Base-by-base conservation (phyloP, 805 yeast genomes). In the Huiozyma naganishii region DNA sequence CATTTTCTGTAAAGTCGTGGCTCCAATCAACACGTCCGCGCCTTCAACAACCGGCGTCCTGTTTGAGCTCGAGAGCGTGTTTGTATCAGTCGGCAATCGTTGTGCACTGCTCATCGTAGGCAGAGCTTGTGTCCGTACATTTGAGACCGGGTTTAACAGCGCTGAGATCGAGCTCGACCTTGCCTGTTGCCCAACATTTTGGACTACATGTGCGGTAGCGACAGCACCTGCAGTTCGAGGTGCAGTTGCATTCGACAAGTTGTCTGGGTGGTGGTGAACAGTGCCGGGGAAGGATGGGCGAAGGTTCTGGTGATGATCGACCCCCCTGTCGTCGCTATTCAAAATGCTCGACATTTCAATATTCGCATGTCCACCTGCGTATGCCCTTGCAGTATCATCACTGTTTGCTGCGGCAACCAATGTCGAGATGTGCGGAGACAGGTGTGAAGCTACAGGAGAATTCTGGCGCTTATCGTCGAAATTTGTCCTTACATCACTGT, bases 121-220 rank as follows among this genome's bases (percentile, higher is more conserved):
- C 12, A 32, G 27, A 32, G 41, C 7, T 29, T 42, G 44, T 12
- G 23, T 27, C 32, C 37, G 44, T 7, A 29, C 30, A 6, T 30
- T 41, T 5, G 43, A 43, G 4, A 39, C 41, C 7, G 52, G 52
- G 34, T 52, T 52, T 12, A 52, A 35, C 33, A 52, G 35, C 6
- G 53, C 36, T 1, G 51, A 43, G 6, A 52, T 48, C 1, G 53
- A 45, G 27, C 52, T 46, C 7, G 49, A 34, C 38, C 43, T 50
- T 39, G 43, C 32, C 37, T 17, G 23, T 17, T 17, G 23, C 23
- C 23, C 23, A 17, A 17, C 23, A 17, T 13, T 30, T 13, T 27
- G 33, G 23, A 27, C 38, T 7, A 6, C 11, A 7, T 32, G 30
- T 12, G 37, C 6, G 33, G 17, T 40, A 32, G 28, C 34, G 12